Percentiles rank a stretch among this genome's conserved stretches.
These are phyloP conservation scores for Peribolospora kevripleyi DNA, from an alignment of 768 basidiomycete species.

Conservation along the genomic window DNA sequence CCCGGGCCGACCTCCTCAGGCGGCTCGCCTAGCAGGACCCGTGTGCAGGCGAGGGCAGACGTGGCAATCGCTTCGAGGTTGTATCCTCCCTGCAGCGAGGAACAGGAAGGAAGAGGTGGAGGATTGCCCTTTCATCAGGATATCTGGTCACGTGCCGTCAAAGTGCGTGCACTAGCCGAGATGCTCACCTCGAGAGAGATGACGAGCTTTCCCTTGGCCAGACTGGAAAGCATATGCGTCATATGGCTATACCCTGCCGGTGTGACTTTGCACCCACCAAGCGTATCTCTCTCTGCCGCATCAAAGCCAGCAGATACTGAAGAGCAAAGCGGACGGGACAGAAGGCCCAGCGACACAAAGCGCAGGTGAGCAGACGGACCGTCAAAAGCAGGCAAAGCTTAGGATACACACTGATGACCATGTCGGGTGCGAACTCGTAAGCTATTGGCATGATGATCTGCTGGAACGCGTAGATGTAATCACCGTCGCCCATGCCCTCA, in stretches of 20 bases:
- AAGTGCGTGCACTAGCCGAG: neutral
- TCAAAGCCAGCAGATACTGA: slow-evolving; percentile 95
- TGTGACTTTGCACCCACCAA: slow-evolving; percentile 74
- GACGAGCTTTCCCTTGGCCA: slow-evolving; percentile 69
- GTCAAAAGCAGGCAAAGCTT: neutral
- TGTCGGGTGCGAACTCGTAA: slow-evolving; percentile 80
- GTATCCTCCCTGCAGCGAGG: slow-evolving; percentile 59
- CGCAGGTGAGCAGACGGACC: neutral
- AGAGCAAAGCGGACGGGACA: too few species aligned
- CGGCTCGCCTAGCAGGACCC: slow-evolving; percentile 68
- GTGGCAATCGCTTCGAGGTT: slow-evolving; percentile 66
- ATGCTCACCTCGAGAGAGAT: slow-evolving; percentile 72
- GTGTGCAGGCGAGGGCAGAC: slow-evolving; percentile 66
- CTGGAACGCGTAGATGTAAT: slow-evolving; percentile 92
- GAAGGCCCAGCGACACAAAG: neutral
- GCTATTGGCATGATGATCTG: slow-evolving; percentile 91
- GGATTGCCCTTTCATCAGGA: neutral
- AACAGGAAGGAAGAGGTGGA: neutral
- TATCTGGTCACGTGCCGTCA: neutral
- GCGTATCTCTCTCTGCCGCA: slow-evolving; percentile 72
- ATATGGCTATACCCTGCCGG: slow-evolving; percentile 92
- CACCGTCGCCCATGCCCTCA: slow-evolving; percentile 70
- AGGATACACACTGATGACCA: slow-evolving; percentile 60
- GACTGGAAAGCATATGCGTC: slow-evolving; percentile 81
- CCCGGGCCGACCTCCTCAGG: slow-evolving; percentile 35